Percentiles rank a stretch among this genome's conserved stretches.
phyloP scores from a whole-genome alignment of 1,284 basidiomycete genomes.

The Apiotrichum sp. region DNA sequence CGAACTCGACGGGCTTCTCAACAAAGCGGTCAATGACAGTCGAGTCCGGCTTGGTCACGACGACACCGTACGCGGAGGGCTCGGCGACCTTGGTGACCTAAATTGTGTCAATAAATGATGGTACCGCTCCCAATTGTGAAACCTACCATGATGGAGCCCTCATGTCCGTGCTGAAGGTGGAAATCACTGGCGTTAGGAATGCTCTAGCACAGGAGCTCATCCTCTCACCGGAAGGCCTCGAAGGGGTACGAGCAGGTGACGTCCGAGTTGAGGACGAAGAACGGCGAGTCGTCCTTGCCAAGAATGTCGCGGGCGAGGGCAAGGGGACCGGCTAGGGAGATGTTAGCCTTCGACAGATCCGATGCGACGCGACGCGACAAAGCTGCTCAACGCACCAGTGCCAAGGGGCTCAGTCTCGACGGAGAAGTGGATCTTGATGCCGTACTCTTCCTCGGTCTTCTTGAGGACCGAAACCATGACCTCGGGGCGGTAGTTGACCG shows the following conservation, averaged over 20 bases:
- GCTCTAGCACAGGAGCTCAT: background rate
- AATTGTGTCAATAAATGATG: constrained; percentile 32
- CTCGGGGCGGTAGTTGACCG: constrained; percentile 53
- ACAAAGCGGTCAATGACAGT: constrained; percentile 54
- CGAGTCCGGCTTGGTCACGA: constrained; percentile 50
- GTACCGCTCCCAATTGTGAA: constrained; percentile 3
- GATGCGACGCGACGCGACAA: no score
- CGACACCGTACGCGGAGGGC: constrained; percentile 54
- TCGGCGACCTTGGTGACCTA: constrained; percentile 53
- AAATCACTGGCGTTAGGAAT: constrained; percentile 45
- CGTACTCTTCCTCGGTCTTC: constrained; percentile 53
- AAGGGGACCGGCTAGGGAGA: constrained; percentile 50
- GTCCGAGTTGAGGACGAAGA: constrained; percentile 55
- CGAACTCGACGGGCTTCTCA: constrained; percentile 54
- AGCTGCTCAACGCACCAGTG: constrained; percentile 43
- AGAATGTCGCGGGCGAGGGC: constrained; percentile 52
- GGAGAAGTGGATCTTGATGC: constrained; percentile 53
- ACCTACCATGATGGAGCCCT: constrained; percentile 52
- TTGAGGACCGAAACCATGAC: constrained; percentile 54
- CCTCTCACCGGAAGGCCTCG: constrained; percentile 49
- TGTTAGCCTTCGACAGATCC: no score
- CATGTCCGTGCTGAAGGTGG: constrained; percentile 52
- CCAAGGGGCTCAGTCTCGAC: constrained; percentile 55
- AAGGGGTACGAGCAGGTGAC: constrained; percentile 54
- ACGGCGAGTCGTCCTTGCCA: constrained; percentile 53